Base-by-base conservation (phyloP, 306 rosid genomes). In the Heteromeles arbutifolia region DNA sequence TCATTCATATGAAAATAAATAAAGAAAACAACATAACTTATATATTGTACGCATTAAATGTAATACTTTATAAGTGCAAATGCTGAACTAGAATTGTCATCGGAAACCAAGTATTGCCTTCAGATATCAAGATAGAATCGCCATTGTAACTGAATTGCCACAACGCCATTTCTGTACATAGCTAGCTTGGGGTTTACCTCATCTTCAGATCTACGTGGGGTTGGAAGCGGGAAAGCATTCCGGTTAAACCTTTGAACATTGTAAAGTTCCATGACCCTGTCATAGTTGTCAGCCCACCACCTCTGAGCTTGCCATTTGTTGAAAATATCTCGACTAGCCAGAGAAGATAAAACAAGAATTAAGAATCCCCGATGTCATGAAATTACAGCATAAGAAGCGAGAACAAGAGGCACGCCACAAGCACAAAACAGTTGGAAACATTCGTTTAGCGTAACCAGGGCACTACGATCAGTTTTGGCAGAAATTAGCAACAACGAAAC, bases 301-400 rank as follows among this genome's bases (percentile, higher is more conserved):
- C 91, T 91, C 73, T 93, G 97, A 72, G 98, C 98, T 93, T 93
- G 97, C 92, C 93, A 93, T 89, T 93, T 93, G 77, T 91, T 93
- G 67, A 91, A 93, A 78, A 89, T 78, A 65, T 93, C 98, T 25
- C 98, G 98, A 74, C 98, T 93, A 80, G 78, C 54, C 69, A 78
- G n/a, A 59, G 29, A 68, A 43, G 56, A 9, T 7, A 15, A 13
- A 37, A 26, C 41, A 39, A 24, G 39, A 73, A 58, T 24, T 39
- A 58, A 43, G 45, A 74, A 43, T 43, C 70, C 29, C 61, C 63
- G 22, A 44, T 21, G 61, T 44, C 58, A 11, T 2, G 21, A 74
- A 45, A 63, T 44, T 50, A 43, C 77, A 41, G 21, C 57, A 74
- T 7, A 54, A 28, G 11, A 45, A 61, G 18, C 17, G 6, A 59